Percentiles rank a stretch among this genome's conserved stretches.
Evolutionary conservation across 2,329 filamentous ascomycete genomes (phyloP).

Genomic region (Aureobasidium sp.): DNA sequence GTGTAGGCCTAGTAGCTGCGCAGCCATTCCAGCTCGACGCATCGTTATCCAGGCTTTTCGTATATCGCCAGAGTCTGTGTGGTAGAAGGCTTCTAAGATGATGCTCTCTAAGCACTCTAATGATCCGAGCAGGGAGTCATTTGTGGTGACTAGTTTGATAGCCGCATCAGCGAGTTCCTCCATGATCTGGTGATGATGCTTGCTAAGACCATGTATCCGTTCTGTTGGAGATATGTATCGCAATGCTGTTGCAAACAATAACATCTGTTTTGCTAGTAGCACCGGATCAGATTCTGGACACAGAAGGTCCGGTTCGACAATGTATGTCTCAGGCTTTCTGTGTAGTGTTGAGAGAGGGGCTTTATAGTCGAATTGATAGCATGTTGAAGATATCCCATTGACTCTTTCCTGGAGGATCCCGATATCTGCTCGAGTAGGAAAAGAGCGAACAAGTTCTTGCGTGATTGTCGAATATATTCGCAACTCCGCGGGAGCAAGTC

Average conservation of each 20-base stretch:
- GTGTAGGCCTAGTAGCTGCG: neutral
- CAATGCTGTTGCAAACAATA: neutral
- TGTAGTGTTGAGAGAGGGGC: neutral
- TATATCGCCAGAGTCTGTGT: neutral
- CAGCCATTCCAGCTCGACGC: neutral
- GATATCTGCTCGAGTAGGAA: neutral
- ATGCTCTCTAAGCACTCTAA: neutral
- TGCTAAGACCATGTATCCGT: neutral
- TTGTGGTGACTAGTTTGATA: neutral
- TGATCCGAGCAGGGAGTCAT: neutral
- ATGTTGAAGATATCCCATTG: neutral
- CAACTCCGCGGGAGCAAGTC: neutral
- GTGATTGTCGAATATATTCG: neutral
- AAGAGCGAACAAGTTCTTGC: neutral
- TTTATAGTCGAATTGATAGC: neutral
- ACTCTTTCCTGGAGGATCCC: neutral
- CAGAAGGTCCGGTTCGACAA: neutral
- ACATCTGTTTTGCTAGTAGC: neutral
- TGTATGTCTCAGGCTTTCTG: neutral
- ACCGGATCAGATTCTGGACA: neutral
- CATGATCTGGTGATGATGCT: neutral
- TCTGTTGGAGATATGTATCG: neutral
- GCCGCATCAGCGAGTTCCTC: neutral
- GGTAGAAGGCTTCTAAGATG: neutral
- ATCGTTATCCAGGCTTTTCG: neutral